Evolutionary conservation across 2,329 filamentous ascomycete species (phyloP), one percentile per base, ranked within the genome.

Genomic region (Aspergillus uvarum): DNA sequence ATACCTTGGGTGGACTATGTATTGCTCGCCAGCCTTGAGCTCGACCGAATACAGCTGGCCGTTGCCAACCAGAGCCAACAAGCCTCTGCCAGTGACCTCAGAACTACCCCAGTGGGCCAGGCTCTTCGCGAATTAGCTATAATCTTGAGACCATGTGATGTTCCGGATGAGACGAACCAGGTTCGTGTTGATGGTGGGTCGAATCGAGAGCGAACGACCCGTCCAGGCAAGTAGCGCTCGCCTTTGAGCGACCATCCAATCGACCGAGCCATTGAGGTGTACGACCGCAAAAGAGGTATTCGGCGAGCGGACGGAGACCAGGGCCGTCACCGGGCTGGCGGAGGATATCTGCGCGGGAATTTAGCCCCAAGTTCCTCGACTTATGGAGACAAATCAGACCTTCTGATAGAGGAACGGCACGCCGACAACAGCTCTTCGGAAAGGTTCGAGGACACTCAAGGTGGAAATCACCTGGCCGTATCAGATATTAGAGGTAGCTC

Each of bases 141-240:
- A 24, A 29, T 16, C 19, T 47, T 35, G 26, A 12, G 19, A 8
- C 16, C 32, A 12, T 4, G 26, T 19, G 4, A 11, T 1, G 6
- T 24, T 6, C 22, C 24, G 50, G 11, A 29, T 12, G 32, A 19
- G 26, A 72, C 77, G 60, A 70, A 85, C 88, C 72, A 97, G 83
- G 64, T 85, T 84, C 48, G 83, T 84, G 68, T 92, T 93, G 65
- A 96, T 82, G 51, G 87, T 88, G 2, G 93, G 91, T 38, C 87
- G 87, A 49, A 95, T 83, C 16, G 83, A 82, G 57, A 99, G 82
- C 0, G 91, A 92, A 74, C 96, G 91, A 29, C 95, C 95, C 0
- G 94, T 96, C 95, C 95, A 99, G 57, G 95, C 95, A n/a, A 98
- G 82, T 56, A 99, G 82, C 1, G 92, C 92, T 65, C 91, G 89